These are phyloP conservation scores for Nitzschia sp. DNA, from an alignment of 108 stramenopile species.

Conservation along the genomic window DNA sequence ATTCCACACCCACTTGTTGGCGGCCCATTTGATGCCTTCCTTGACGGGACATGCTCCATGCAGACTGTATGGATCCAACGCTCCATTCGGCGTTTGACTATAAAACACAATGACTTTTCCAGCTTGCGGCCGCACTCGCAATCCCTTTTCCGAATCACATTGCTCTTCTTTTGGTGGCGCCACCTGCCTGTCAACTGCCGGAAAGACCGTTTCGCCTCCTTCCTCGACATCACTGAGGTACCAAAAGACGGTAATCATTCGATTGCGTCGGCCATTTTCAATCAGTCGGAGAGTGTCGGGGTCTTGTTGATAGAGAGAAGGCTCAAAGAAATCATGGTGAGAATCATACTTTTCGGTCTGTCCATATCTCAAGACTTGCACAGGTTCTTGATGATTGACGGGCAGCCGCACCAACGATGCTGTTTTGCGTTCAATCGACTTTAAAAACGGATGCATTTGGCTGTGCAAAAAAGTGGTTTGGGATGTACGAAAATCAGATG, in stretches of 20 bases:
- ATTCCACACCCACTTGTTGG: slow-evolving; percentile 94
- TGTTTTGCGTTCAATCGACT: slow-evolving; percentile 62
- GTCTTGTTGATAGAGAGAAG: slow-evolving; percentile 45
- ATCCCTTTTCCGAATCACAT: slow-evolving; percentile 26
- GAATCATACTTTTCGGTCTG: slow-evolving; percentile 60
- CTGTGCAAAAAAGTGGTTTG: slow-evolving; percentile 66
- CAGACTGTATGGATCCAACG: slow-evolving; percentile 59
- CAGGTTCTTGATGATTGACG: slow-evolving; percentile 70
- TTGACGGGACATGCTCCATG: slow-evolving; percentile 93
- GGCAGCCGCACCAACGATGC: slow-evolving; percentile 68
- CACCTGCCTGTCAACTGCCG: slow-evolving; percentile 30
- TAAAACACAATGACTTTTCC: slow-evolving; percentile 90
- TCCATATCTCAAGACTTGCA: slow-evolving; percentile 75
- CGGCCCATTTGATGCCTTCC: slow-evolving; percentile 89
- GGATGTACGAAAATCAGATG: slow-evolving; percentile 88
- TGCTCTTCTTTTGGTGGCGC: not conserved
- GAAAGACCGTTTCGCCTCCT: slow-evolving; percentile 79
- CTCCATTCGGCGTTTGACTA: slow-evolving; percentile 54
- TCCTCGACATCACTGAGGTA: slow-evolving; percentile 82
- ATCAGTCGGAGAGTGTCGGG: slow-evolving; percentile 39
- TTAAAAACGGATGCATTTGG: slow-evolving; percentile 33
- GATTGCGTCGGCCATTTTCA: slow-evolving; percentile 65
- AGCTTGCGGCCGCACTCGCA: slow-evolving; percentile 72
- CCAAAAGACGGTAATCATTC: slow-evolving; percentile 90
- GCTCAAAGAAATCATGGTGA: slow-evolving; percentile 85